These are phyloP conservation scores for Anisodus acutangulus DNA, from an alignment of 257 asterid species.

Conservation along the genomic window DNA sequence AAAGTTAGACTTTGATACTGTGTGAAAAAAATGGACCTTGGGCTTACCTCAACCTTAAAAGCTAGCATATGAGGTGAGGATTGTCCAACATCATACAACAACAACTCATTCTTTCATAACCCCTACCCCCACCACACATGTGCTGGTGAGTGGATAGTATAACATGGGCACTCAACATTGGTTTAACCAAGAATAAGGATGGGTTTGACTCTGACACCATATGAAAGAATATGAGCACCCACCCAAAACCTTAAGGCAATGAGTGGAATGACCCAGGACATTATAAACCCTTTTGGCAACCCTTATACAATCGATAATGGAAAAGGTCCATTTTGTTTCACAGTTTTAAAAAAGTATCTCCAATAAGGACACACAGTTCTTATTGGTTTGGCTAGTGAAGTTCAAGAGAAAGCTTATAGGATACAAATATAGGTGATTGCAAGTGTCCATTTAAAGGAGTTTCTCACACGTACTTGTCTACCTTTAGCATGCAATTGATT, in stretches of 20 bases:
- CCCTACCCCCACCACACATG: not conserved
- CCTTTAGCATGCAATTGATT: not conserved
- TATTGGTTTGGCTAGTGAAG: not conserved
- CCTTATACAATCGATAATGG: not conserved
- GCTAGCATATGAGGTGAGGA: not conserved
- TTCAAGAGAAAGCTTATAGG: not conserved
- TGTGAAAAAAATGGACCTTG: not conserved
- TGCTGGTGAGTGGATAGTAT: too few species aligned
- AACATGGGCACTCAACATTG: not conserved
- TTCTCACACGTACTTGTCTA: not conserved
- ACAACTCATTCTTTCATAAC: not conserved
- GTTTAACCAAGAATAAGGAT: not conserved
- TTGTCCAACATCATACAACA: not conserved
- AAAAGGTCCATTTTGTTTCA: not conserved
- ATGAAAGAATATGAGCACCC: not conserved
- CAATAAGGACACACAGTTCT: conserved; percentile 1
- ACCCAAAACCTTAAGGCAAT: not conserved
- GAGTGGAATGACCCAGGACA: not conserved
- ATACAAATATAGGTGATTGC: not conserved
- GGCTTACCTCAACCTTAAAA: not conserved
- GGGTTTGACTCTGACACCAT: not conserved
- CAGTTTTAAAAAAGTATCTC: not conserved
- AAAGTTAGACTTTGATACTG: not conserved
- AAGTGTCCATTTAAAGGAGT: not conserved
- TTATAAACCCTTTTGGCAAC: not conserved